A percentile compares a stretch with the other conserved stretches of the same genome.
phyloP scores from a whole-genome alignment of 257 asterid species.

The Galeopsis tetrahit region DNA sequence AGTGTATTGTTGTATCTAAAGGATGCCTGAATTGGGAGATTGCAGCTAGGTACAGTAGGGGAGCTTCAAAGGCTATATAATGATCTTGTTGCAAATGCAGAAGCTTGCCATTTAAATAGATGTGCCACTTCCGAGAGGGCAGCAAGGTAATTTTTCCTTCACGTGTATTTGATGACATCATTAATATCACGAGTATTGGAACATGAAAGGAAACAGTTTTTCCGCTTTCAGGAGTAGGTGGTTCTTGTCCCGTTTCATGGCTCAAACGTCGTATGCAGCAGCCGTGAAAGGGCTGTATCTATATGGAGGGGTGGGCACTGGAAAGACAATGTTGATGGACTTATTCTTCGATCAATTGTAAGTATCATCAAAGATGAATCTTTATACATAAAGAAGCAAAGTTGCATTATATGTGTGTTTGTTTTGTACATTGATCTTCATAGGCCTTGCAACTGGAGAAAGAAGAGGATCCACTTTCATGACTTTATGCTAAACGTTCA shows the following conservation, averaged over 20 bases:
- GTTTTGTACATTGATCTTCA: conserved; percentile 16
- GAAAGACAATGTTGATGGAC: conserved; percentile 94
- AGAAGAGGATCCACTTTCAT: conserved; percentile 84
- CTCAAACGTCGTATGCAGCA: conserved; percentile 66
- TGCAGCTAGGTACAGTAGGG: conserved; percentile 74
- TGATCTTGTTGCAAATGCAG: conserved; percentile 67
- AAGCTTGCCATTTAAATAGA: conserved; percentile 69
- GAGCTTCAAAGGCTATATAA: conserved; percentile 83
- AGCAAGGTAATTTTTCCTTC: conserved; percentile 46
- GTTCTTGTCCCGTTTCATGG: conserved; percentile 83
- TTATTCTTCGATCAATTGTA: conserved; percentile 72
- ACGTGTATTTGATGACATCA: background rate
- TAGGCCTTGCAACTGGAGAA: conserved; percentile 84
- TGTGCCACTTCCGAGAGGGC: conserved; percentile 57
- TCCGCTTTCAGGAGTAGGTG: conserved; percentile 68
- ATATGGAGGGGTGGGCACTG: conserved; percentile 92
- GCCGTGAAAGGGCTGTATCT: conserved; percentile 78
- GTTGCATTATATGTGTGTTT: background rate
- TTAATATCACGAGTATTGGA: background rate
- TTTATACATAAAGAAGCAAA: background rate
- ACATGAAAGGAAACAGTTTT: background rate
- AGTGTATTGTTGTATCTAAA: no score
- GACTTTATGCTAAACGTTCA: conserved; percentile 87
- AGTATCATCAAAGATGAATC: conserved; percentile 35
- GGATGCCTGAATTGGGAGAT: conserved; percentile 24